Evolutionary conservation across 352 stramenopile genomes (phyloP), one percentile per base, ranked within the genome.

Genomic region (Phytophthora ramorum): DNA sequence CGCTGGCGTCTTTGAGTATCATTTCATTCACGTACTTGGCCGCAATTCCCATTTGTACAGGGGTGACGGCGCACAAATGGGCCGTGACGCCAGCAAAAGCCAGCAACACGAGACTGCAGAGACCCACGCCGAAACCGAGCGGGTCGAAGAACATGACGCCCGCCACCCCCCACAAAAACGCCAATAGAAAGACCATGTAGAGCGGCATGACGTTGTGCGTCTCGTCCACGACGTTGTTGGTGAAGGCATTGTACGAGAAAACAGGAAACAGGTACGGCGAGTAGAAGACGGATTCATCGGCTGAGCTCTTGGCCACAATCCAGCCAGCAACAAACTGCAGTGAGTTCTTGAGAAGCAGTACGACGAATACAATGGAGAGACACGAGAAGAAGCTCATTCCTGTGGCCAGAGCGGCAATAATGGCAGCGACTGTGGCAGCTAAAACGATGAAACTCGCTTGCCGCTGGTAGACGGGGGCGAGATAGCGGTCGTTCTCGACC

Each of bases 81-180:
- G 90, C 87, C 3, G 87, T 93, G 13, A 92, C 73, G 3, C 88
- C 84, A 13, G 86, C 80, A 44, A 95, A 90, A 0, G 81, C 68
- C 8, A 98, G 71, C 22, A 98, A 43, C 8, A 93, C 82, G 40
- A 96, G 73, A 41, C 87, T 97, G 22, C 86, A 96, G 32, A 98
- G 75, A 0, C 87, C 90, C 16, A 98, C 79, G 32, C 93, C 93
- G 44, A 98, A 83, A 35, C 87, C 85, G 1, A 98, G 69, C 20
- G 93, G 93, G 34, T 98, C 89, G 16, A 96, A 83, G 57, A 98
- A 98, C 73, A 97, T 90, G 30, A 96, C 91, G 26, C 91, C 85
- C 44, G 71, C 72, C 20, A 91, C 85, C 12, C 93, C 93, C 93
- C 93, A 98, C 40, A 83, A 37, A 44, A 97, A 94, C 6, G 78